These are phyloP conservation scores for Wallacemonas sp. DNA, from an alignment of 208 protist genomes.

Conservation along the genomic window DNA sequence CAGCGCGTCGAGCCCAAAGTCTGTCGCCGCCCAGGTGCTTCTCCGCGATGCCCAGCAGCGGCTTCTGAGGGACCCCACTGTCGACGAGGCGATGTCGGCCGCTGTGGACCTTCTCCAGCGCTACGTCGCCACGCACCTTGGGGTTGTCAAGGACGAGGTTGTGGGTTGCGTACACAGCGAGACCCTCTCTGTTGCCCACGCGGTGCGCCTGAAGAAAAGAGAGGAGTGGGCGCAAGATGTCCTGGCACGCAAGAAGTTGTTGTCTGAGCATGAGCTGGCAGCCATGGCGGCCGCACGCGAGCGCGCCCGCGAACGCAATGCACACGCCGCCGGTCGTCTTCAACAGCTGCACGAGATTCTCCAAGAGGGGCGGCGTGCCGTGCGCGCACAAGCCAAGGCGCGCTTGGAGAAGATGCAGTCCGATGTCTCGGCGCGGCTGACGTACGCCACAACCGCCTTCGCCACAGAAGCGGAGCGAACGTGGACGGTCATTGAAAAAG, in stretches of 20 bases:
- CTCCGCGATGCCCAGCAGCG: constrained; percentile 1
- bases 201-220: constrained; percentile 36
- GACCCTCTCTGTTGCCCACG: constrained; percentile 44
- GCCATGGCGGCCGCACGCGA: constrained; percentile 27
- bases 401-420: constrained; percentile 31
- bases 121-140: constrained; percentile 42
- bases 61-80: not conserved
- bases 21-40: too few relatives aligned
- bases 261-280: constrained; percentile 35
- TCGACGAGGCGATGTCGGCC: constrained; percentile 23
- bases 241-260: constrained; percentile 32
- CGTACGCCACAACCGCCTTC: constrained; percentile 18
- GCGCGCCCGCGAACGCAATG: not conserved
- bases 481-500: constrained; percentile 21
- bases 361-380: constrained; percentile 21
- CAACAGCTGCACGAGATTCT: constrained; percentile 38
- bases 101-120: constrained; percentile 33
- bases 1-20: too few relatives aligned
- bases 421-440: constrained; percentile 27
- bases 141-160: constrained; percentile 34
- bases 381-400: constrained; percentile 18
- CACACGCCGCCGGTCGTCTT: constrained; percentile 33
- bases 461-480: constrained; percentile 19
- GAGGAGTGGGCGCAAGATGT: constrained; percentile 43
- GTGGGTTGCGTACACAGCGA: constrained; percentile 57